A percentile compares a stretch with the other conserved stretches of the same genome.
Evolutionary conservation across 2,329 filamentous ascomycete species (phyloP).

Genomic region (Eutypella sp.): DNA sequence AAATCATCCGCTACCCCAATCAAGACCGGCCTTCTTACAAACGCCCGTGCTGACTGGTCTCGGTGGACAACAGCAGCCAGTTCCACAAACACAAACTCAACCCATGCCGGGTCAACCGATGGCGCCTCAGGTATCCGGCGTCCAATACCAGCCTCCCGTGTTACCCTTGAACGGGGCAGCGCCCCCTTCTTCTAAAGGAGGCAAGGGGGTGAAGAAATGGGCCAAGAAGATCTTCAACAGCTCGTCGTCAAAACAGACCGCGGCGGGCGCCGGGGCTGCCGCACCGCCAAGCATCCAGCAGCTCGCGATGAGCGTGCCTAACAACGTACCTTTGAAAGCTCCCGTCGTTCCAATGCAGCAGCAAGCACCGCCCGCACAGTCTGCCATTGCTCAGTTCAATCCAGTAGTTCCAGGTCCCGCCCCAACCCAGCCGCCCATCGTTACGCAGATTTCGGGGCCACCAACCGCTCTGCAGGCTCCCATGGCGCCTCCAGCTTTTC

Average conservation of each 20-base stretch:
- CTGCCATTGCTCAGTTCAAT: not conserved
- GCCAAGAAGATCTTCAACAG: conserved; percentile 24
- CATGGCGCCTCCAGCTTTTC: no score
- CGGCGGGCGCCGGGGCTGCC: conserved; percentile 16
- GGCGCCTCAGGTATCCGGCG: not conserved
- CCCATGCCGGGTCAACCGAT: no score
- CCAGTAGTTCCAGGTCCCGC: not conserved
- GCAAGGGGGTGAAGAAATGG: conserved; percentile 27
- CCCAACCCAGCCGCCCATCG: not conserved
- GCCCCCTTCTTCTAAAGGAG: conserved; percentile 16
- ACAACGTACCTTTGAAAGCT: no score
- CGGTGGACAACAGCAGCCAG: no score
- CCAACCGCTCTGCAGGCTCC: no score
- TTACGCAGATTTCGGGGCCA: no score
- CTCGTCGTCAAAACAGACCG: conserved; percentile 20
- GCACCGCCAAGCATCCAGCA: conserved; percentile 2
- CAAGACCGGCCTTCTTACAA: no score
- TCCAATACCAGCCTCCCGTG: not conserved
- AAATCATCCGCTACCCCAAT: no score
- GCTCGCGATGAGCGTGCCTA: not conserved
- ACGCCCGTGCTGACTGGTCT: no score
- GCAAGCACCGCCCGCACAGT: not conserved
- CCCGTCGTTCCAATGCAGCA: not conserved
- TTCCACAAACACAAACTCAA: no score
- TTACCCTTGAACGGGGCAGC: conserved; percentile 1